phyloP scores from a whole-genome alignment of 106 monocot species.

The Acorus calamus region DNA sequence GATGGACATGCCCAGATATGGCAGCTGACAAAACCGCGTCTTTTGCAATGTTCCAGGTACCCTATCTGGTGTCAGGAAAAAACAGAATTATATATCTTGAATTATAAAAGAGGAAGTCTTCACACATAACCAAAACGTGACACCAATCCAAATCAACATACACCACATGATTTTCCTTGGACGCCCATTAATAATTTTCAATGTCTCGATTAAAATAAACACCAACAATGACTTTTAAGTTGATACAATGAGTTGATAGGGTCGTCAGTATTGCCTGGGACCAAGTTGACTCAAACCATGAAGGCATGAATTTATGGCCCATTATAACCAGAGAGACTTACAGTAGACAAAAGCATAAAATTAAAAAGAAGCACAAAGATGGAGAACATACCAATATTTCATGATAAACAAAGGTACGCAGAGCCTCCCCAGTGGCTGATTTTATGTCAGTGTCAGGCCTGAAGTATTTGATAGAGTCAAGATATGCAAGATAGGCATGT shows the following conservation, averaged over 20 bases:
- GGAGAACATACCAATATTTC: conserved; percentile 80
- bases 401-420: conserved; percentile 97
- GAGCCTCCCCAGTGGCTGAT: conserved; percentile 83
- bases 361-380: not conserved
- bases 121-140: not conserved
- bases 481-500: conserved; percentile 91
- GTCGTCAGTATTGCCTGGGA: too few relatives aligned
- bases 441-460: conserved; percentile 63
- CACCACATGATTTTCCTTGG: too few relatives aligned
- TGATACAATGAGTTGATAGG: too few relatives aligned
- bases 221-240: too few relatives aligned
- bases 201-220: too few relatives aligned
- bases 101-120: too few relatives aligned
- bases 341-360: not conserved
- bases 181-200: too few relatives aligned
- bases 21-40: conserved; percentile 94
- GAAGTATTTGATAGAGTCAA: conserved; percentile 98
- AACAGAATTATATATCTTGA: too few relatives aligned
- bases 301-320: too few relatives aligned
- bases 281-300: too few relatives aligned
- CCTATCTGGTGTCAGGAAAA: conserved; percentile 58
- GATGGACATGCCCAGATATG: conserved; percentile 99
- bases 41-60: conserved; percentile 98
- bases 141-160: too few relatives aligned
- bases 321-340: not conserved